Base-by-base conservation (phyloP, 1,284 basidiomycete species). In the Tilletiopsis washingtonensis region DNA sequence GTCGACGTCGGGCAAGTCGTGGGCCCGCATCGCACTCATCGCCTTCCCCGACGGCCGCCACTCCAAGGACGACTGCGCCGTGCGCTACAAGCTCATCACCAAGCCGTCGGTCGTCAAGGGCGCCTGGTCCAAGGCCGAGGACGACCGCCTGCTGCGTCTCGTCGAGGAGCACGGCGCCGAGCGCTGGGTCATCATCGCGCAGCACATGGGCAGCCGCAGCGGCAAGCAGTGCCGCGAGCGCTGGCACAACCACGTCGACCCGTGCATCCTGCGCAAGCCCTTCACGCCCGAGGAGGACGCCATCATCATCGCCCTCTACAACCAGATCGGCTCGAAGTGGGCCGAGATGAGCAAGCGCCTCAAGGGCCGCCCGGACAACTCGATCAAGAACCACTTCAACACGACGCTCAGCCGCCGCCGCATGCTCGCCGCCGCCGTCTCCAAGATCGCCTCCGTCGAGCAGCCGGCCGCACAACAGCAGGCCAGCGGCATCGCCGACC, bases 351-450 rank as follows among this genome's bases (percentile, higher is more conserved):
- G 64, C 7, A 64, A 62, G 52, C 47, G 56, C 29, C 46, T 70
- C 6, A 64, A 62, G 1, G 67, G 67, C 6, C 39, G 67, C 21
- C 65, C 67, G 1, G 67, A 70, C 55, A 70, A 70, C 37, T 54
- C 59, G n/a, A 68, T 68, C 57, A 70, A 68, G 49, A 70, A 70
- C 36, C 57, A 63, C 41, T 70, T 55, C 58, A 68, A 68, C 40
- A 61, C 64, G 45, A 38, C 39, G 9, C 39, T 47, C 2, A 25
- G 29, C 2, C 45, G 45, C 5, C 14, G 45, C 21, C 23, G 37
- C 20, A 47, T 38, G 17, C 45, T 47, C 11, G 24, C 38, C 24
- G 45, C 36, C 12, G 45, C 45, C 14, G 45, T 47, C 7, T 21
- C 15, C 23, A 47, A 47, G 37, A 21, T 21, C 21, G n/a, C 20